Evolutionary conservation across 2,329 filamentous ascomycete genomes (phyloP).

Genomic region (Ploettnerulaceae sp.): DNA sequence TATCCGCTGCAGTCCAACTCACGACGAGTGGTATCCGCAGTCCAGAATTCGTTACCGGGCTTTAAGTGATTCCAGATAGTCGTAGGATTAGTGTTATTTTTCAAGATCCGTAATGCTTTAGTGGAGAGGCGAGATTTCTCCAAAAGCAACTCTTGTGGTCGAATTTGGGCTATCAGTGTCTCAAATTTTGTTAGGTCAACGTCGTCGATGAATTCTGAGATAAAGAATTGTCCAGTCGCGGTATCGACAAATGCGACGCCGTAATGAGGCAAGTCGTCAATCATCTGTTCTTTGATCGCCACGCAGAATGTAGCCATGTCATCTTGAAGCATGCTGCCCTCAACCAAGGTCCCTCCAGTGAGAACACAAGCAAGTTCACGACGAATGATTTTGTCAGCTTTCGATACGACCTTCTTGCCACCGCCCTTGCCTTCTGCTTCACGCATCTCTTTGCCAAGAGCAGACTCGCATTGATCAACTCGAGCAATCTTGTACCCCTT

Average conservation of each 20-base stretch:
- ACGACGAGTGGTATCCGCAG: constrained; percentile 72
- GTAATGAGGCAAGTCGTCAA: constrained; percentile 74
- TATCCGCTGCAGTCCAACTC: constrained; percentile 79
- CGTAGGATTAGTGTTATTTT: constrained; percentile 88
- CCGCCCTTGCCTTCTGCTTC: constrained; percentile 64
- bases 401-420: constrained; percentile 38
- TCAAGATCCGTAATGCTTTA: constrained; percentile 88
- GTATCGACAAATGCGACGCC: constrained; percentile 93
- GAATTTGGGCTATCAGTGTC: constrained; percentile 88
- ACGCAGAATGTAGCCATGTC: constrained; percentile 97
- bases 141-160: constrained; percentile 80
- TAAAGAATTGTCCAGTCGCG: constrained; percentile 87
- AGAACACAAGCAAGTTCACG: constrained; percentile 87
- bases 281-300: constrained; percentile 77
- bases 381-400: constrained; percentile 90
- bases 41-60: constrained; percentile 83
- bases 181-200: constrained; percentile 94
- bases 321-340: constrained; percentile 93
- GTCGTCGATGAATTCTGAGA: constrained; percentile 91
- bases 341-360: constrained; percentile 87
- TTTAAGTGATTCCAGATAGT: constrained; percentile 96
- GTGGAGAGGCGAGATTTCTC: constrained; percentile 83
- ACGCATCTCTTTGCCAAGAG: constrained; percentile 96
- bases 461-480: constrained; percentile 95
- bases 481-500: constrained; percentile 97